phyloP scores from a whole-genome alignment of 371 early-diverging fungal genomes.

The Rhizomucor miehei region DNA sequence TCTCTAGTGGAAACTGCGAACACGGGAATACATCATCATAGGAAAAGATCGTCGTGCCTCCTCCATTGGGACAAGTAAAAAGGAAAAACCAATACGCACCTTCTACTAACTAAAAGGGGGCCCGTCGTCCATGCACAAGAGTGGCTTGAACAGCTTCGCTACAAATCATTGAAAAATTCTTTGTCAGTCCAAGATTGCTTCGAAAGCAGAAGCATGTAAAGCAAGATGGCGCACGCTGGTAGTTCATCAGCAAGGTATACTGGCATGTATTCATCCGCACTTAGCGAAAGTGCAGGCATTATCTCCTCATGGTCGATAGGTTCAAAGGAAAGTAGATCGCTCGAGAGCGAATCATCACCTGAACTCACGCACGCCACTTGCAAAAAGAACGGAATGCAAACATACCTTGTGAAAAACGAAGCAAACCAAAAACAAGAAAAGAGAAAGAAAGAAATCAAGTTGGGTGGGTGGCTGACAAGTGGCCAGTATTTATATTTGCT shows the following conservation, averaged over 20 bases:
- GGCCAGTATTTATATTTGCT: not conserved
- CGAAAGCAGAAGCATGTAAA: too few species aligned
- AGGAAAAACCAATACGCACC: constrained; percentile 12
- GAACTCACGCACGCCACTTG: not conserved
- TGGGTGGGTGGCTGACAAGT: not conserved
- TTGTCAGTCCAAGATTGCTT: too few species aligned
- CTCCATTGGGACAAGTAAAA: not conserved
- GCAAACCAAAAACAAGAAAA: not conserved
- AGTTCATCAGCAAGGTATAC: constrained; percentile 11
- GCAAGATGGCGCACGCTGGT: too few species aligned
- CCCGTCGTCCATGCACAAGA: not conserved
- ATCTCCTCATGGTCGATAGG: constrained; percentile 37
- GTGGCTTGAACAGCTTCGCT: too few species aligned
- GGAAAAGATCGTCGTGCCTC: not conserved
- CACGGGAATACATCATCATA: constrained; percentile 29
- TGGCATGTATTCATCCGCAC: constrained; percentile 32
- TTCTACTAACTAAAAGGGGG: not conserved
- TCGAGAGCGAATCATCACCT: constrained; percentile 21
- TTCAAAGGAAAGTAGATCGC: constrained; percentile 18
- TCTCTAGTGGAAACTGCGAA: constrained; percentile 38
- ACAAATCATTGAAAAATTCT: too few species aligned
- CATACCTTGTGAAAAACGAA: not conserved
- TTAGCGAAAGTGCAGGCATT: constrained; percentile 30
- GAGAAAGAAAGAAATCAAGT: too few species aligned
- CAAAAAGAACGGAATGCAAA: not conserved